Evolutionary conservation across 345 rosid genomes (phyloP).

Genomic region (Eucalyptus microcorys): DNA sequence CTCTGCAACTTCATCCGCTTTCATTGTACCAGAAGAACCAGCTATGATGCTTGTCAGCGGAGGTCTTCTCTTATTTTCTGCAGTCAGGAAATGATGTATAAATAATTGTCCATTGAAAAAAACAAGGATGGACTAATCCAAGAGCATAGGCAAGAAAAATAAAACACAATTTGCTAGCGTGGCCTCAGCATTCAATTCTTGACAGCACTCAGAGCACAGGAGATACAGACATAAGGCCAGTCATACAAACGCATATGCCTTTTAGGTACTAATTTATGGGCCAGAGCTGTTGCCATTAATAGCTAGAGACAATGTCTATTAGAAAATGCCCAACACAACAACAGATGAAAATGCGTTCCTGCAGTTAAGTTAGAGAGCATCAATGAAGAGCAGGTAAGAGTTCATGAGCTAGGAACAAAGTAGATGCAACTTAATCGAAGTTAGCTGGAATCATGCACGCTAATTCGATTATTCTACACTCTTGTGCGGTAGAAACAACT

Average conservation of each 20-base stretch:
- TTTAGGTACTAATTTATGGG: background rate
- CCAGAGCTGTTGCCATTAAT: background rate
- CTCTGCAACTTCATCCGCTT: slow-evolving; percentile 71
- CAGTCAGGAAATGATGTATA: background rate
- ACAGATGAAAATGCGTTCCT: background rate
- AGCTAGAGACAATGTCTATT: background rate
- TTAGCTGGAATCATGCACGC: background rate
- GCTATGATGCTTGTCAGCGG: slow-evolving; percentile 50
- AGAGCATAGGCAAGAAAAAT: background rate
- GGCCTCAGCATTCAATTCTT: background rate
- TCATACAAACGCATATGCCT: background rate
- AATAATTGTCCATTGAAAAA: background rate
- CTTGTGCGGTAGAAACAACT: background rate
- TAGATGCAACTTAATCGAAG: background rate
- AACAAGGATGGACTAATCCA: background rate
- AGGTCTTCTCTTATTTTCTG: slow-evolving; percentile 60
- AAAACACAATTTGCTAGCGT: background rate
- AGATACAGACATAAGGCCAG: background rate
- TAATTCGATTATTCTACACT: background rate
- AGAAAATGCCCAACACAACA: background rate
- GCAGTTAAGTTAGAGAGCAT: background rate
- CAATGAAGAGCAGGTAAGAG: background rate
- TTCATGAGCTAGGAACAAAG: background rate
- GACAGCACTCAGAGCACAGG: background rate
- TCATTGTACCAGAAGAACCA: slow-evolving; percentile 53